Base-by-base conservation (phyloP, 305 asterid species). In the Fraxinus sp. region DNA sequence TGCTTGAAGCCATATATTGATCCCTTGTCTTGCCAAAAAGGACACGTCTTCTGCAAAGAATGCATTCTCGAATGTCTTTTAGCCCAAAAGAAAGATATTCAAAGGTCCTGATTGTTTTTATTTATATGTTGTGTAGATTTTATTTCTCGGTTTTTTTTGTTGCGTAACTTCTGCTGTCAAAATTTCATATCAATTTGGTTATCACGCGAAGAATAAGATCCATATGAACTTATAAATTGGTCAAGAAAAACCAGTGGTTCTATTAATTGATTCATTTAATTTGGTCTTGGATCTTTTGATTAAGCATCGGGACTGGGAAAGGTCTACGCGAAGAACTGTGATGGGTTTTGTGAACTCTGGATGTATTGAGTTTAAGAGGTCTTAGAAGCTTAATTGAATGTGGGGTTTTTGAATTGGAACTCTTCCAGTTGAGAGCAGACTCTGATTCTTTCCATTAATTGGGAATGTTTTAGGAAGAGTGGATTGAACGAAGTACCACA, bases 1-100 rank as follows among this genome's bases (percentile, higher is more conserved):
- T 95, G 99, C 89, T 89, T 95, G 93, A 95, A 95, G 91, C 90
- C 98, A 14, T 89, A 88, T n/a, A 93, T 94, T 5, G 95, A 95
- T 71, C 98, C 99, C 30, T 11, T 70, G 88, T 92, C 92, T 79
- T 94, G 99, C 85, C 88, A 55, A 52, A 94, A 95, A 87, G 99
- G 99, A 35, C 99, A 95, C 77, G 83, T 94, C 66, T 95, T 87
- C 85, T 95, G 98, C 82, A 95, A 95, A 83, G 75, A 70, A 70
- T 70, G 75, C 75, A 70, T 70, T 30, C 75, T 70, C 20, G 97
- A 95, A 79, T 95, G 94, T 83, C 93, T 95, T 57, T 86, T 95
- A 57, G 85, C 99, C 5, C 99, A 95, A 83, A 95, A 95, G 88
- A 95, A 94, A 80, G 98, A 94, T 83, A 91, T 94, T 72, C 92